These are phyloP conservation scores for Penstemon barbatus DNA, from an alignment of 257 asterid species.

Conservation along the genomic window DNA sequence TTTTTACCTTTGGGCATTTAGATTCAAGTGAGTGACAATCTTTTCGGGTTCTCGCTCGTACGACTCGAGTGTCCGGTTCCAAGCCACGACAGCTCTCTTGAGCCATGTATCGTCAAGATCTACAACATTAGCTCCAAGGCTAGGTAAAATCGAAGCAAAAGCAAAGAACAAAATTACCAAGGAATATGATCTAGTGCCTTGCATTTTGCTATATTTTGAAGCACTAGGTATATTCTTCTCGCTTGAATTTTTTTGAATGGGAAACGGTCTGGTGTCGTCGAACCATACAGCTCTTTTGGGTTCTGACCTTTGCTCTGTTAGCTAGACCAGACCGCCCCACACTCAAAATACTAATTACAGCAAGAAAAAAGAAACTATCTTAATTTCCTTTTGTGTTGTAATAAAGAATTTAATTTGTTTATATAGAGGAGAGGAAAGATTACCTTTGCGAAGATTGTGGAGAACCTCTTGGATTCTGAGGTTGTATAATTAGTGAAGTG, in stretches of 20 bases:
- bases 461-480: background rate
- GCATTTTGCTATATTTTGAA: background rate
- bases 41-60: slow-evolving; percentile 39
- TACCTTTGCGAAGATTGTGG: background rate
- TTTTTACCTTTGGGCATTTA: slow-evolving; percentile 31
- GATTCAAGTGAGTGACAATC: slow-evolving; percentile 30
- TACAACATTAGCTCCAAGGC: background rate
- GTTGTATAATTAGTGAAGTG: background rate
- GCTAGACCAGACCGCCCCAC: slow-evolving; percentile 15
- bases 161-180: slow-evolving; percentile 6
- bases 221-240: background rate
- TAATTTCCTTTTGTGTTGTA: background rate
- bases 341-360: no score
- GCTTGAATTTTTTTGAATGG: background rate
- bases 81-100: slow-evolving; percentile 38
- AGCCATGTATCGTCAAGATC: slow-evolving; percentile 42
- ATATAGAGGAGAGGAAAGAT: background rate
- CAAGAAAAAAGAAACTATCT: background rate
- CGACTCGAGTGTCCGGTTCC: slow-evolving; percentile 33
- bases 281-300: background rate
- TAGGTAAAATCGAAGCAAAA: slow-evolving; percentile 17
- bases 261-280: slow-evolving; percentile 13
- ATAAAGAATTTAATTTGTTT: background rate
- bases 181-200: background rate
- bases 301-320: background rate